Evolutionary conservation across 352 stramenopile genomes (phyloP).

Genomic region (Sclerospora graminicola): DNA sequence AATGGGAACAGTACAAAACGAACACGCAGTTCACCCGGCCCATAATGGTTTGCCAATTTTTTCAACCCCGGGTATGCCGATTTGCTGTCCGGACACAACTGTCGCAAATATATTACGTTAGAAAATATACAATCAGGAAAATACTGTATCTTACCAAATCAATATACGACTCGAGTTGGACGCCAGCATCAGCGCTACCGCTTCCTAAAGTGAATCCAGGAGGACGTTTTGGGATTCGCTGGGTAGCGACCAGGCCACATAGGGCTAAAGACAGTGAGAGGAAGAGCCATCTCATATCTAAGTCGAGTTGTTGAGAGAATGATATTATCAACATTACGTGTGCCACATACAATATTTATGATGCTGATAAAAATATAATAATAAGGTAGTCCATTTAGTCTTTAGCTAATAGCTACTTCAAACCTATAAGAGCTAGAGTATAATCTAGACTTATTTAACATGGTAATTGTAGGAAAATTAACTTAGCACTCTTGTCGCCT

Average conservation of each 20-base stretch:
- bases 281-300: too few species aligned
- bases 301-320: too few species aligned
- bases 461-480: too few species aligned
- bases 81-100: conserved; percentile 73
- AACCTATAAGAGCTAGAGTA: too few species aligned
- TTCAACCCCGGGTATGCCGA: conserved; percentile 57
- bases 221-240: conserved; percentile 42
- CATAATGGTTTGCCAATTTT: conserved; percentile 45
- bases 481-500: too few species aligned
- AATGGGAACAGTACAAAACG: conserved; percentile 68
- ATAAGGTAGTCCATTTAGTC: too few species aligned
- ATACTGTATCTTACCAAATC: conserved; percentile 40
- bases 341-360: too few species aligned
- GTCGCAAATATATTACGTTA: conserved; percentile 5
- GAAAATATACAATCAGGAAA: background rate
- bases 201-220: conserved; percentile 53
- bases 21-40: conserved; percentile 44
- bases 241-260: conserved; percentile 4
- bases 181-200: conserved; percentile 36
- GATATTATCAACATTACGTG: too few species aligned
- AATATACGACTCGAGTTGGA: conserved; percentile 81
- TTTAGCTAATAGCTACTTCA: too few species aligned
- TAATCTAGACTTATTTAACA: too few species aligned
- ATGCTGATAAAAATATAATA: too few species aligned
- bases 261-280: conserved; percentile 12